These are phyloP conservation scores for Sonneratia alba DNA, from an alignment of 345 rosid species.

Conservation along the genomic window DNA sequence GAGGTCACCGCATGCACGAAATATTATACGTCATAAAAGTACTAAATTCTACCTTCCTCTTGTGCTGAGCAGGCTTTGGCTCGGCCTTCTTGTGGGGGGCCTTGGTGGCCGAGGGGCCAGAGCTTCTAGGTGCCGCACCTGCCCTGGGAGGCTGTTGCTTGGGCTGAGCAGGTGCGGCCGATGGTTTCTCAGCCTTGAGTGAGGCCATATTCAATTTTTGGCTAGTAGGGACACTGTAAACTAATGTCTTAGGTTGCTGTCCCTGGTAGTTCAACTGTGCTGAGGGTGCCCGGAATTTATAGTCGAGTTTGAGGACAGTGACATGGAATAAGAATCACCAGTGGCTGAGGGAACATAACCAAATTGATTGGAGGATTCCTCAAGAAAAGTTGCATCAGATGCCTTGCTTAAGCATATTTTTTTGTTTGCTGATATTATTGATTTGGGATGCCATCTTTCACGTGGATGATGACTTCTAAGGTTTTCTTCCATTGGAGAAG, in stretches of 20 bases:
- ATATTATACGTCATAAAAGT: too few species aligned
- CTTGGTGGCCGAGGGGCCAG: slow-evolving; percentile 25
- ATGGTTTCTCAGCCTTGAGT: slow-evolving; percentile 43
- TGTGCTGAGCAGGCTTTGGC: slow-evolving; percentile 32
- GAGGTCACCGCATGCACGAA: too few species aligned
- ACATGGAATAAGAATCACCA: slow-evolving; percentile 13
- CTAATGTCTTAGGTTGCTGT: background rate
- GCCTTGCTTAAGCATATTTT: slow-evolving; percentile 19
- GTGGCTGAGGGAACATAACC: slow-evolving; percentile 23
- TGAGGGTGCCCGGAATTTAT: background rate
- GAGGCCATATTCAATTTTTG: slow-evolving; percentile 33
- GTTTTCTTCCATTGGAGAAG: background rate
- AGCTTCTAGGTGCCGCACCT: slow-evolving; percentile 19
- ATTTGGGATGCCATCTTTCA: background rate
- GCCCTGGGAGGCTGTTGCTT: slow-evolving; percentile 31
- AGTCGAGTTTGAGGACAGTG: background rate
- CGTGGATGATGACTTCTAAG: background rate
- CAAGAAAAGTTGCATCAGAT: slow-evolving; percentile 21
- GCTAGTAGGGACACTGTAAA: background rate
- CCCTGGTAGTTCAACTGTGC: background rate
- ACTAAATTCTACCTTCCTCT: slow-evolving; percentile 33
- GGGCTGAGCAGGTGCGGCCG: slow-evolving; percentile 14
- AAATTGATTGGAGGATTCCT: slow-evolving; percentile 4
- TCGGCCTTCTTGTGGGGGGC: slow-evolving; percentile 35
- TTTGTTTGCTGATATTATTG: slow-evolving; percentile 7